These are phyloP conservation scores for Hericium erinaceus DNA, from an alignment of 768 basidiomycete species.

Conservation along the genomic window DNA sequence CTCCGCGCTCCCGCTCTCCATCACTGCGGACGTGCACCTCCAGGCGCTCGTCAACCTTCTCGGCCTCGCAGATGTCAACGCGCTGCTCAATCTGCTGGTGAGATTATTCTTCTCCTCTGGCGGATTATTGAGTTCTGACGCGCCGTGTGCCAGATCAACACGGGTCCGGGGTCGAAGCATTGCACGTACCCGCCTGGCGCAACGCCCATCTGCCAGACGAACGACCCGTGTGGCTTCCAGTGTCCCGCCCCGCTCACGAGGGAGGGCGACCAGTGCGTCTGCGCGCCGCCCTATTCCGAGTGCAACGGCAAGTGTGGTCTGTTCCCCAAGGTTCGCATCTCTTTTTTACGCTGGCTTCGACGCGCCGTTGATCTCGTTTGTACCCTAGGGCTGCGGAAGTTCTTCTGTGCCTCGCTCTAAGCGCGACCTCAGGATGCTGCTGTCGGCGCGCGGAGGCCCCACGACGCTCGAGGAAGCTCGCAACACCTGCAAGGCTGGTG, in stretches of 20 bases:
- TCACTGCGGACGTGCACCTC: conserved; percentile 7
- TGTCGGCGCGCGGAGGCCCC: conserved; percentile 11
- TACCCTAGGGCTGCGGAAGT: conserved; percentile 27
- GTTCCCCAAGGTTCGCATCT: conserved; percentile 6
- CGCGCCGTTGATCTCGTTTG: neutral
- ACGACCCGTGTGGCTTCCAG: conserved; percentile 27
- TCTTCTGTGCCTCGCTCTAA: conserved; percentile 25
- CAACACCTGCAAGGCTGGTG: conserved; percentile 19
- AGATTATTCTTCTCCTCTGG: neutral
- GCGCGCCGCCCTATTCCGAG: conserved; percentile 23
- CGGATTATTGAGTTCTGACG: neutral
- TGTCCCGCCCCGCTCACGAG: conserved; percentile 23
- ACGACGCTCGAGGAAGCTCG: conserved; percentile 24
- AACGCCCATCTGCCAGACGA: conserved; percentile 21
- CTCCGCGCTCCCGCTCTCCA: conserved; percentile 16
- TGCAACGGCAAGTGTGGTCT: conserved; percentile 34
- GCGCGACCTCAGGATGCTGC: conserved; percentile 7
- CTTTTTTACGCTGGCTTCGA: neutral
- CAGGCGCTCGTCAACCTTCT: conserved; percentile 3
- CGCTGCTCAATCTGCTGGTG: conserved; percentile 18
- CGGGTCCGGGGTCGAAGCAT: conserved; percentile 21
- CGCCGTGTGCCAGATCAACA: conserved; percentile 24
- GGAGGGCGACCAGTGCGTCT: conserved; percentile 27
- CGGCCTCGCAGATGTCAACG: conserved; percentile 4
- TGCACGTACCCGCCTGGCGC: conserved; percentile 27